Percentiles rank a stretch among this genome's conserved stretches.
phyloP scores from a whole-genome alignment of 495 filamentous ascomycete genomes.

The Aspergillus saccharolyticus region DNA sequence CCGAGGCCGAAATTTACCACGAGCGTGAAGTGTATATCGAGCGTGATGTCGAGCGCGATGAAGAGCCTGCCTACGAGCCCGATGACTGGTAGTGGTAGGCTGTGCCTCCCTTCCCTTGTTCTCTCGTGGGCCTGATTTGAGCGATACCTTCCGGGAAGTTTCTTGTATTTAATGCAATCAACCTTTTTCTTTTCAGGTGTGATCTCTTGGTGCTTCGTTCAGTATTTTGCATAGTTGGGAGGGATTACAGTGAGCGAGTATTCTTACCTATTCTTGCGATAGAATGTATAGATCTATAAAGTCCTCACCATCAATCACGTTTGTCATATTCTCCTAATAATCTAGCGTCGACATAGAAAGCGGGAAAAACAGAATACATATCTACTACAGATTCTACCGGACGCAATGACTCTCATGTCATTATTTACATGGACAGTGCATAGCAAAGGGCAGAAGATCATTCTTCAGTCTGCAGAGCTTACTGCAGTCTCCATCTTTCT shows the following conservation, averaged over 20 bases:
- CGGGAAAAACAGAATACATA: too few relatives aligned
- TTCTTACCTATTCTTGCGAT: neutral
- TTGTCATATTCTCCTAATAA: too few relatives aligned
- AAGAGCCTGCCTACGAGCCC: neutral
- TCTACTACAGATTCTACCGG: too few relatives aligned
- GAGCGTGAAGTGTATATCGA: constrained; percentile 2
- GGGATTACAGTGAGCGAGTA: neutral
- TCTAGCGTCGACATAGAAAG: too few relatives aligned
- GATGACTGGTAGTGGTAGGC: constrained; percentile 6
- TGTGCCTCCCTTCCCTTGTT: neutral
- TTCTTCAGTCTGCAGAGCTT: too few relatives aligned
- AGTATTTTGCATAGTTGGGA: too few relatives aligned
- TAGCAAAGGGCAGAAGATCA: too few relatives aligned
- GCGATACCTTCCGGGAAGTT: neutral
- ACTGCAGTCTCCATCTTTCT: too few relatives aligned
- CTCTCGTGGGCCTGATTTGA: neutral
- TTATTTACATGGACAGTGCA: too few relatives aligned
- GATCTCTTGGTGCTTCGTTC: too few relatives aligned
- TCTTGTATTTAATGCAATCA: constrained; percentile 1
- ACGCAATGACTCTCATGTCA: too few relatives aligned
- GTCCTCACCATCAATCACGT: too few relatives aligned
- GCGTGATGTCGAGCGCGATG: neutral
- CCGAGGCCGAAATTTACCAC: neutral
- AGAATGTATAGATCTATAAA: neutral
- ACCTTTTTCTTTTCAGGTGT: neutral